phyloP scores from a whole-genome alignment of 2,329 filamentous ascomycete genomes.

The Scolecobasidium constrictum region DNA sequence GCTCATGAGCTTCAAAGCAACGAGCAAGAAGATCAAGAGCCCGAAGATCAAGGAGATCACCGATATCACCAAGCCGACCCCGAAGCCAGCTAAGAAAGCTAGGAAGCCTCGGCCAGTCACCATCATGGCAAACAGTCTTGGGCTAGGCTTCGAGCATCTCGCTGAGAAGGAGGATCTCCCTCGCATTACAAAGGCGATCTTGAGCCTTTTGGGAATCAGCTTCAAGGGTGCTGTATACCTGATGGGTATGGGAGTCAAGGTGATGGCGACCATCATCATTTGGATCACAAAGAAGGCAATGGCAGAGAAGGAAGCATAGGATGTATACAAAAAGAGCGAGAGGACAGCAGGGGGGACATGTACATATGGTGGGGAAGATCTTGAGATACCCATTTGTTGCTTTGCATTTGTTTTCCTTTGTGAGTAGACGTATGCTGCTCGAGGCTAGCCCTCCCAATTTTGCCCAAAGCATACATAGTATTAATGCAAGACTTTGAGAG shows the following conservation, averaged over 20 bases:
- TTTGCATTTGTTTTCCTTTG: background rate
- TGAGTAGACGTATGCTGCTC: too few species aligned
- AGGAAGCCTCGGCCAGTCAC: slow-evolving; percentile 7
- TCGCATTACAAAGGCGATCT: slow-evolving; percentile 5
- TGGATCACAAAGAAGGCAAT: slow-evolving; percentile 3
- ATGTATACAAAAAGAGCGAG: background rate
- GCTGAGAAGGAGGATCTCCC: slow-evolving; percentile 9
- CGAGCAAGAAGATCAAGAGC: background rate
- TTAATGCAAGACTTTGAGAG: too few species aligned
- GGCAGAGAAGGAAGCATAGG: background rate
- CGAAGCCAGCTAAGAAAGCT: slow-evolving; percentile 5
- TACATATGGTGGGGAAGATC: background rate
- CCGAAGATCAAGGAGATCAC: slow-evolving; percentile 3
- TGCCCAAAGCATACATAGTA: too few species aligned
- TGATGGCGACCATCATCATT: slow-evolving; percentile 7
- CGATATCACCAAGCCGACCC: background rate
- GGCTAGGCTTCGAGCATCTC: slow-evolving; percentile 5
- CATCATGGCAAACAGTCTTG: slow-evolving; percentile 4
- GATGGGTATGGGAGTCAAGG: slow-evolving; percentile 6
- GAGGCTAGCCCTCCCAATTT: too few species aligned
- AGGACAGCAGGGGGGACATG: background rate
- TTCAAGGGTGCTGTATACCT: slow-evolving; percentile 7
- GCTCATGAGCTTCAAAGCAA: slow-evolving; percentile 5
- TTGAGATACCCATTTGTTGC: background rate
- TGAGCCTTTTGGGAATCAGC: slow-evolving; percentile 5